A percentile compares a stretch with the other conserved stretches of the same genome.
phyloP scores from a whole-genome alignment of 1,284 basidiomycete species.

The Ganoderma multipileum region DNA sequence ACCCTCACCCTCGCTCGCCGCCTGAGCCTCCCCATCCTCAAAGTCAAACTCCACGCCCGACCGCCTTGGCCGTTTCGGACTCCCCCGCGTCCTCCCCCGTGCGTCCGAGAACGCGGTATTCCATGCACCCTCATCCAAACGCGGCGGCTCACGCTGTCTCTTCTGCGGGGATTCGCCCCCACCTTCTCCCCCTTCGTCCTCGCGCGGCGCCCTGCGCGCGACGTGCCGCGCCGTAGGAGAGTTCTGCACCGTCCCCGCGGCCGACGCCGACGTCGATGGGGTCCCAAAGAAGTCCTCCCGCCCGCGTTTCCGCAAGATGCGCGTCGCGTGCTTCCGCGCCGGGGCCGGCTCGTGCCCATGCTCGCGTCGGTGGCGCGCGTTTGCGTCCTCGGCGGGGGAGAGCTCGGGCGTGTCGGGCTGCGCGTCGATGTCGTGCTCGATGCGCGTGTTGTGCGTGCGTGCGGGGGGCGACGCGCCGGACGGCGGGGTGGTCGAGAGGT shows the following conservation, averaged over 20 bases:
- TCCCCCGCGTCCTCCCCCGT: constrained; percentile 23
- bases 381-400: constrained; percentile 23
- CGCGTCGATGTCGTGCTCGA: constrained; percentile 17
- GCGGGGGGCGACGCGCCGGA: constrained; percentile 17
- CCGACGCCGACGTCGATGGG: constrained; percentile 11
- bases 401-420: constrained; percentile 15
- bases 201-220: constrained; percentile 7
- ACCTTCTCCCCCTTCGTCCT: no score
- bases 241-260: no score
- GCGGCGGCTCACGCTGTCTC: constrained; percentile 28
- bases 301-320: constrained; percentile 10
- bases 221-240: constrained; percentile 22
- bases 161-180: constrained; percentile 3
- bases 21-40: constrained; percentile 12
- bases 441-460: constrained; percentile 17
- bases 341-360: constrained; percentile 11
- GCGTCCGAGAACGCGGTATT: constrained; percentile 35
- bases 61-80: constrained; percentile 9
- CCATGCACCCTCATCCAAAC: constrained; percentile 35
- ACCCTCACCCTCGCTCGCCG: neutral
- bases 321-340: constrained; percentile 19
- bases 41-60: constrained; percentile 30
- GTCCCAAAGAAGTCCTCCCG: constrained; percentile 26
- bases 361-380: constrained; percentile 13
- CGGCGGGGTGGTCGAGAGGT: neutral